These are phyloP conservation scores for Vigna reflexopilosa DNA, from an alignment of 306 rosid species.

Conservation along the genomic window DNA sequence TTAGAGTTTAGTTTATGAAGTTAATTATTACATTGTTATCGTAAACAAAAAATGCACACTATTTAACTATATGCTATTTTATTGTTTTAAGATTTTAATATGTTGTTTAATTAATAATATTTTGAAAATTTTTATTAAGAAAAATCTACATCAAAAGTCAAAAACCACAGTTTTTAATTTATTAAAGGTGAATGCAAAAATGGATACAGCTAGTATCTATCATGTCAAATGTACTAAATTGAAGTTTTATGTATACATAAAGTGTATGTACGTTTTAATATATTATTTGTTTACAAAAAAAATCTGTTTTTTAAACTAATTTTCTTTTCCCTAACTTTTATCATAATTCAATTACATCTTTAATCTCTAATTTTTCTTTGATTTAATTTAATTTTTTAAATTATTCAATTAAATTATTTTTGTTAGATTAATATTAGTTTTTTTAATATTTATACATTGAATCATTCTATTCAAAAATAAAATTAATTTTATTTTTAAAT, in stretches of 20 bases:
- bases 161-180: neutral
- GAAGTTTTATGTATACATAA: neutral
- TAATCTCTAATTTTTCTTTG: too few relatives aligned
- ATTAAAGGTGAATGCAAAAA: neutral
- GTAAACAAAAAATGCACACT: neutral
- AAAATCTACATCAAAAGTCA: neutral
- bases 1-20: neutral
- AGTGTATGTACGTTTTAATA: too few relatives aligned
- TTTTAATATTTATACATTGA: too few relatives aligned
- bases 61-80: neutral
- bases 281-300: too few relatives aligned
- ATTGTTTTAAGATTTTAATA: neutral
- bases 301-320: too few relatives aligned
- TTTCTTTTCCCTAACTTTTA: too few relatives aligned
- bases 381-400: too few relatives aligned
- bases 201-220: neutral
- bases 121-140: neutral
- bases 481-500: too few relatives aligned
- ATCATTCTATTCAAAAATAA: too few relatives aligned
- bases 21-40: neutral
- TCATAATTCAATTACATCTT: too few relatives aligned
- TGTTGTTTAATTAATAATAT: neutral
- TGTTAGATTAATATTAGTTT: too few relatives aligned
- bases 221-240: neutral
- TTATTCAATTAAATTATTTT: too few relatives aligned